Evolutionary conservation across 108 stramenopile species (phyloP), one percentile per base, ranked within the genome.

Genomic region (Chaetoceros muelleri): DNA sequence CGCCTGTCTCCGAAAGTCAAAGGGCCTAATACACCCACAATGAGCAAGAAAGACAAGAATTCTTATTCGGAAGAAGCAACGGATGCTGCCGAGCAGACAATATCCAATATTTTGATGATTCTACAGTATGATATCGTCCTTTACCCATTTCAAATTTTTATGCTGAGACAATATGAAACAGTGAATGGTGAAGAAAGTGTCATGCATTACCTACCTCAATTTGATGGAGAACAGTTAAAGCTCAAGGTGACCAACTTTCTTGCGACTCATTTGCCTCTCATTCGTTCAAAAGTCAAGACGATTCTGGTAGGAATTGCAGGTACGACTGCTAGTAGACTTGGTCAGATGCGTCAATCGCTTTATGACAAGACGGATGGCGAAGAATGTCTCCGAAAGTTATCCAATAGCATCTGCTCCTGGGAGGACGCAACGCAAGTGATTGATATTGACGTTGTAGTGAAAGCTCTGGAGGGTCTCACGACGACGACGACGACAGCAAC

Each of bases 301-400:
- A 75, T 93, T 28, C 64, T 93, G 24, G 70, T 76, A 52, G 59
- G 66, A 13, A 89, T 93, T 65, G 90, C 90, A 16, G 90, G 90
- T 2, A 89, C 91, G 0, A 87, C 91, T 10, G 87, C 91, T 21
- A 74, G 79, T 24, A 79, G 81, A 8, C 62, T 93, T 30, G 91
- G 87, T 52, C 76, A 85, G 20, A 93, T 93, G 53, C 81, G 91
- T 2, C 91, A 93, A 59, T 74, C 80, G 0, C 57, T 93, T 30
- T 93, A 89, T 57, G 91, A 93, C 58, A 88, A 85, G 47, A 93
- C 91, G 1, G 85, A 88, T 55, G 91, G 91, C 1, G 58, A 66
- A 8, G 84, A 92, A 48, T 81, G 82, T 53, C 67, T 67, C 60
- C 54, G 58, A 56, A 34, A 34, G 17, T 60, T 87, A 44, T 54